Evolutionary conservation across 257 asterid genomes (phyloP).

Genomic region (Nicotiana noctiflora): DNA sequence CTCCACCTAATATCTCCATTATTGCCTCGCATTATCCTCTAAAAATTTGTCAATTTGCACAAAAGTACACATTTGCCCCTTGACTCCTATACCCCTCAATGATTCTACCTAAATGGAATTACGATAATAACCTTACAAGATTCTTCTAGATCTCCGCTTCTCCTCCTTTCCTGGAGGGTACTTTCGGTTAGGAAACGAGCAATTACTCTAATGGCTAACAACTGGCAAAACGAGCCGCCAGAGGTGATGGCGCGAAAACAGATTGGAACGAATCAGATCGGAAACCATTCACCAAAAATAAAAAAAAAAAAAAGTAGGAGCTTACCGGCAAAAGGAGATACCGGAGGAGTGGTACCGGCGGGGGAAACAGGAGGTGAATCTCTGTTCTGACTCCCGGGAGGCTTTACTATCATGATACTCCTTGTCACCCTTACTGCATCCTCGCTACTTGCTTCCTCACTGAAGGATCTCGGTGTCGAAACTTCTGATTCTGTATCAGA

Average conservation of each 20-base stretch:
- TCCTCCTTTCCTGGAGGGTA: not conserved
- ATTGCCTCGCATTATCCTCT: conserved; percentile 18
- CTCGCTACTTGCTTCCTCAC: conserved; percentile 34
- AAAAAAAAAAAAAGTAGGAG: conserved; percentile 1
- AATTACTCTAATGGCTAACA: not conserved
- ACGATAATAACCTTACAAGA: not conserved
- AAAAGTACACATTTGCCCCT: conserved; percentile 20
- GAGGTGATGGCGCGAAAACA: not conserved
- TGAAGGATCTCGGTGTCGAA: conserved; percentile 28
- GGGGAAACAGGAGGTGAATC: conserved; percentile 99
- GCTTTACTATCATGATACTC: conserved; percentile 86
- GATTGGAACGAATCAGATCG: not conserved
- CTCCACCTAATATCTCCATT: conserved; percentile 12
- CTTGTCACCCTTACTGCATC: conserved; percentile 69
- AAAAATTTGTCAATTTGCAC: no score
- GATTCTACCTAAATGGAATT: not conserved
- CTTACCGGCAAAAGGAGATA: no score
- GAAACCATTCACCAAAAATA: not conserved
- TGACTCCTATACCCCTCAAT: not conserved
- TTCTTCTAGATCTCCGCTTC: conserved; percentile 10
- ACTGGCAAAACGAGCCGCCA: not conserved
- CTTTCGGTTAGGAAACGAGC: not conserved
- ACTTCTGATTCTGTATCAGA: conserved; percentile 38
- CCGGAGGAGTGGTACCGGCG: no score
- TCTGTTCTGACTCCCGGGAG: conserved; percentile 36